Percentiles rank a stretch among this genome's conserved stretches.
Evolutionary conservation across 345 rosid genomes (phyloP).

Genomic region (Salix dunnii): DNA sequence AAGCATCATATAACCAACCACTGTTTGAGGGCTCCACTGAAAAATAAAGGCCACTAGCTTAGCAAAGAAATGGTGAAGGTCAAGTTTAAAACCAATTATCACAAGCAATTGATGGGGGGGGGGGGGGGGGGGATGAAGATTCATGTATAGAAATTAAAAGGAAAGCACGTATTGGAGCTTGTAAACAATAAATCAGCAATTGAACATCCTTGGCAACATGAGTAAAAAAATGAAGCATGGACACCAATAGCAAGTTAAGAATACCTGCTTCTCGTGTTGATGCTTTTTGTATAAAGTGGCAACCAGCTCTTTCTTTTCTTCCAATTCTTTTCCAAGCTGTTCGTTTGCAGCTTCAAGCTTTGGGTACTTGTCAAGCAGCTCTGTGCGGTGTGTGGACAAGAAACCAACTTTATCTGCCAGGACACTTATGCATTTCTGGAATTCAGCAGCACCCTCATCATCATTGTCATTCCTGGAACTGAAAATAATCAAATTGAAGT

Average conservation of each 20-base stretch:
- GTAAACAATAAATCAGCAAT: background rate
- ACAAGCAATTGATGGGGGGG: background rate
- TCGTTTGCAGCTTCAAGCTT: slow-evolving; percentile 68
- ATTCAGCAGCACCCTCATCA: slow-evolving; percentile 69
- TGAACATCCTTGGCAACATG: background rate
- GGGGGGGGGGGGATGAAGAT: too few species aligned
- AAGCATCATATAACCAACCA: background rate
- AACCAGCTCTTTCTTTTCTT: slow-evolving; percentile 74
- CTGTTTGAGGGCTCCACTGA: background rate
- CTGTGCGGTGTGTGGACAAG: slow-evolving; percentile 70
- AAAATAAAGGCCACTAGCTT: background rate
- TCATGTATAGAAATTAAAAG: background rate
- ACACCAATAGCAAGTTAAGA: background rate
- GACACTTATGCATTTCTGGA: slow-evolving; percentile 64
- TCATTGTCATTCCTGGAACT: slow-evolving; percentile 68
- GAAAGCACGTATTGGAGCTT: too few species aligned
- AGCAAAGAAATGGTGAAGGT: background rate
- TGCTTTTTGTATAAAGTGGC: slow-evolving; percentile 77
- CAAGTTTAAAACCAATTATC: background rate
- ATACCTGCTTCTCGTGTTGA: slow-evolving; percentile 96
- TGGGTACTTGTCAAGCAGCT: slow-evolving; percentile 67
- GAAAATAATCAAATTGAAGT: slow-evolving; percentile 29
- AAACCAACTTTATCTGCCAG: slow-evolving; percentile 77
- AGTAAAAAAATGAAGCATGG: background rate
- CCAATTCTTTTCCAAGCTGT: slow-evolving; percentile 70